Conservation (phyloP, 805 yeast species). For the Kluyveromyces wickerhamii region DNA sequence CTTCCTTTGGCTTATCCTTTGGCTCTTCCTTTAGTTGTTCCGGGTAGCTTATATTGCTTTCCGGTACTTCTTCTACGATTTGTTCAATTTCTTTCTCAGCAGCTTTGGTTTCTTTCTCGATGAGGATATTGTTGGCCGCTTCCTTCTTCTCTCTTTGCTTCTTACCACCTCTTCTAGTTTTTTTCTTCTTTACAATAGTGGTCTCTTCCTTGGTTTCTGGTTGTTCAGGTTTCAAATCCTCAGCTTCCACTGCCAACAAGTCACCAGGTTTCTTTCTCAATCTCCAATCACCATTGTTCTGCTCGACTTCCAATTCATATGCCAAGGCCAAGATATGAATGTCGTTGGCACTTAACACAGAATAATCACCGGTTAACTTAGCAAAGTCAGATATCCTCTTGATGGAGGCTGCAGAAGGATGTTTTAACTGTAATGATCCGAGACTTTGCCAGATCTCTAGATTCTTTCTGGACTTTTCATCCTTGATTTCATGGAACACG, state of each 20-base stretch:
- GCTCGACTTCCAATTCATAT: slow-evolving; percentile 74
- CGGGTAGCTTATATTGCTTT: slow-evolving; percentile 5
- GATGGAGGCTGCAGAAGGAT: slow-evolving; percentile 62
- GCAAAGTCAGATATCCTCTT: slow-evolving; percentile 69
- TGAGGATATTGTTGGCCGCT: slow-evolving; percentile 31
- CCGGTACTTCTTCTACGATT: slow-evolving; percentile 9
- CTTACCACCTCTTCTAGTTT: slow-evolving; percentile 57
- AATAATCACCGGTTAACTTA: slow-evolving; percentile 80
- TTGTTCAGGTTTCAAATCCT: slow-evolving; percentile 11
- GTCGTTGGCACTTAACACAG: slow-evolving; percentile 86
- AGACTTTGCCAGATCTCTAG: slow-evolving; percentile 62
- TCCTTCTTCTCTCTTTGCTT: slow-evolving; percentile 54
- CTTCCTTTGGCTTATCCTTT: slow-evolving; percentile 1
- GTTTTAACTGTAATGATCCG: slow-evolving; percentile 59
- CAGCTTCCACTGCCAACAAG: slow-evolving; percentile 20
- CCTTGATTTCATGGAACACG: slow-evolving; percentile 77
- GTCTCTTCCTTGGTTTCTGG: slow-evolving; percentile 3
- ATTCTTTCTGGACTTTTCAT: slow-evolving; percentile 75
- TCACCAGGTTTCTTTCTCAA: slow-evolving; percentile 71
- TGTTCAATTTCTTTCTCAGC: slow-evolving; percentile 6
- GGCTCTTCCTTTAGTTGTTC: slow-evolving; percentile 1
- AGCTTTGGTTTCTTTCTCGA: slow-evolving; percentile 9
- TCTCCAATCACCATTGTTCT: slow-evolving; percentile 60
- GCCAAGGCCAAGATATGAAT: slow-evolving; percentile 86
- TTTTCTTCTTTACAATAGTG: slow-evolving; percentile 28